Percentiles rank a stretch among this genome's conserved stretches.
Evolutionary conservation across 164 flowering plant species (phyloP).

Genomic region (Nymphaea thermarum): DNA sequence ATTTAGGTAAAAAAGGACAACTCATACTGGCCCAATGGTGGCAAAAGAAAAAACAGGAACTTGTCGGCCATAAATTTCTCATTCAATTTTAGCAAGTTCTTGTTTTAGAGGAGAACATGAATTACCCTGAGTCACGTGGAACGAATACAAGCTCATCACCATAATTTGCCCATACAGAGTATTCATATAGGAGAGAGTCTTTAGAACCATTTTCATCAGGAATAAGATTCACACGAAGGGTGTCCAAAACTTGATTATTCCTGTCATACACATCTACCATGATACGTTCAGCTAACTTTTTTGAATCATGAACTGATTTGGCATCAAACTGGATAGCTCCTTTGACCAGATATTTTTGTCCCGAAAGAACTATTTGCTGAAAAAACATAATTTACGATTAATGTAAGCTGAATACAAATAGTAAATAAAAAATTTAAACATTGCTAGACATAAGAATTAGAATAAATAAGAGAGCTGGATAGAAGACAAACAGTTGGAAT

Average conservation of each 20-base stretch:
- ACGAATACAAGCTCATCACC: conserved; percentile 64
- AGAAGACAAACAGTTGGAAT: conserved; percentile 31
- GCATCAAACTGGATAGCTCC: conserved; percentile 54
- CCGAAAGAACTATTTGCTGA: conserved; percentile 73
- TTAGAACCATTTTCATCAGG: conserved; percentile 26
- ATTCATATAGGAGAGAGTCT: conserved; percentile 37
- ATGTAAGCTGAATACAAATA: conserved; percentile 1
- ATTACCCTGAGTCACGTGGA: conserved; percentile 71
- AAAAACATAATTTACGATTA: neutral
- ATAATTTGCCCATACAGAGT: conserved; percentile 72
- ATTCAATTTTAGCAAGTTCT: too few species aligned
- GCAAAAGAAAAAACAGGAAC: too few species aligned
- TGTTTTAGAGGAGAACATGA: too few species aligned
- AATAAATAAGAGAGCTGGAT: conserved; percentile 2
- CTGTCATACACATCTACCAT: conserved; percentile 37
- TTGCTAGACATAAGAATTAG: neutral
- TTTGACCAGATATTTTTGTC: conserved; percentile 73
- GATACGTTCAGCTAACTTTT: conserved; percentile 38
- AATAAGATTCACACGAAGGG: conserved; percentile 27
- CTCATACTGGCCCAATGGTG: too few species aligned
- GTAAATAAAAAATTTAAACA: neutral
- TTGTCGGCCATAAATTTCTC: too few species aligned
- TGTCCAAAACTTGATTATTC: conserved; percentile 30
- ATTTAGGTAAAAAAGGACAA: too few species aligned
- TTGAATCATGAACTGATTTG: conserved; percentile 19